Base-by-base conservation (phyloP, 2,329 filamentous ascomycete genomes). In the Aureobasidium sp. region DNA sequence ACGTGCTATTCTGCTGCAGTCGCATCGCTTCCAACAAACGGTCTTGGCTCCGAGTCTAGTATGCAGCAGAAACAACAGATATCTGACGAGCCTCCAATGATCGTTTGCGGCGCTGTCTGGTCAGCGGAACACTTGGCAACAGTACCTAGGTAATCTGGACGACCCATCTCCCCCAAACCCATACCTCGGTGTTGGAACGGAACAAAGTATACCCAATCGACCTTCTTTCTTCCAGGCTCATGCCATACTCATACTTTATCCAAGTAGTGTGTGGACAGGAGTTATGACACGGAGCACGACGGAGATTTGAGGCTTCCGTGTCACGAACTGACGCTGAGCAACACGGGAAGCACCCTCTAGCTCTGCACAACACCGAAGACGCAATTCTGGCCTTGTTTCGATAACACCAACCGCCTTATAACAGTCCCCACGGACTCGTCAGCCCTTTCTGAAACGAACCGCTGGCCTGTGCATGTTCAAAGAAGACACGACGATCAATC, bases 391-490 rank as follows among this genome's bases (percentile, higher is more conserved):
- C 57, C 57, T 59, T 50, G 45, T 41, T 45, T 59, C 34, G 11
- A 42, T 42, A 42, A 41, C 57, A 41, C 42, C 34, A 37, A n/a
- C 37, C 34, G 57, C 45, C 57, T 59, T 59, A 34, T 50, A 59
- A 27, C 45, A 41, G 32, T 49, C 44, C 34, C 44, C 13, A 59
- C 36, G 29, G 47, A 34, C 44, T 50, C 57, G 34, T 50, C 54
- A 47, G 54, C 44, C 32, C 34, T 21, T 25, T 42, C 25, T 41
- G 34, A 30, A 25, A 50, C 45, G 57, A 59, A 59, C 57, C 15
- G 36, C 57, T 59, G 57, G 57, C 57, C 57, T 59, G 57, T 59
- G 57, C 57, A 41, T 48, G 57, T 59, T 49, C 25, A 59, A 49
- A 49, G 36, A 49, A 30, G 16, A 29, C 45, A n/a, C 7, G 45